phyloP scores from a whole-genome alignment of 139 green algal genomes.

The Parachlorella kessleri region DNA sequence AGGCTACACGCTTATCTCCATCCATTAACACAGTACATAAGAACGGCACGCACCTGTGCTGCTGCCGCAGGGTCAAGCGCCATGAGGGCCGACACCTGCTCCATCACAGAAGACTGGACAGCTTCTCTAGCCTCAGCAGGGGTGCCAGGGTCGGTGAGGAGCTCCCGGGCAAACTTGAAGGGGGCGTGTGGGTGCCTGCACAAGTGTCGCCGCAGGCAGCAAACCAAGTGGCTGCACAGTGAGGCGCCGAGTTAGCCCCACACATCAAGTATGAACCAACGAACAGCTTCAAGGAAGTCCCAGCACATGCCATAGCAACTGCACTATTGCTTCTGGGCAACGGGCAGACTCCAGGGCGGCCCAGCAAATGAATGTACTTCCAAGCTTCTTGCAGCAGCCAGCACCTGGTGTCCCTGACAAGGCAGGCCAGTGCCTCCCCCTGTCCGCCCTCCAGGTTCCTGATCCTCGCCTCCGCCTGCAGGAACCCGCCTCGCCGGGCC shows the following conservation, averaged over 20 bases:
- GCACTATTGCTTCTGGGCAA: too few relatives aligned
- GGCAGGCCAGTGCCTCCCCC: slow-evolving; percentile 30
- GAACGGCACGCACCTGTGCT: neutral
- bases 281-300: too few relatives aligned
- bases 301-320: too few relatives aligned
- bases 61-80: slow-evolving; percentile 7
- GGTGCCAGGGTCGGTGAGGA: slow-evolving; percentile 18
- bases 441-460: slow-evolving; percentile 26
- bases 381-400: too few relatives aligned
- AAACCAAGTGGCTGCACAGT: too few relatives aligned
- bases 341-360: too few relatives aligned
- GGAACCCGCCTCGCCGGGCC: slow-evolving; percentile 37
- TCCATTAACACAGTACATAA: too few relatives aligned
- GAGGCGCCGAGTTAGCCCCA: too few relatives aligned
- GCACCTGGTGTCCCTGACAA: slow-evolving; percentile 7
- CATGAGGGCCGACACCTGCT: slow-evolving; percentile 13
- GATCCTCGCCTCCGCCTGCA: slow-evolving; percentile 38
- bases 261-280: too few relatives aligned
- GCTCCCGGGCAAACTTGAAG: slow-evolving; percentile 45
- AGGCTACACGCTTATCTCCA: too few relatives aligned
- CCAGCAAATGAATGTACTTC: too few relatives aligned
- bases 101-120: slow-evolving; percentile 1
- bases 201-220: too few relatives aligned
- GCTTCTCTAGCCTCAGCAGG: neutral
- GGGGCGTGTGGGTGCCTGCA: slow-evolving; percentile 24